phyloP scores from a whole-genome alignment of 352 stramenopile genomes.

The Pythium folliculosum region DNA sequence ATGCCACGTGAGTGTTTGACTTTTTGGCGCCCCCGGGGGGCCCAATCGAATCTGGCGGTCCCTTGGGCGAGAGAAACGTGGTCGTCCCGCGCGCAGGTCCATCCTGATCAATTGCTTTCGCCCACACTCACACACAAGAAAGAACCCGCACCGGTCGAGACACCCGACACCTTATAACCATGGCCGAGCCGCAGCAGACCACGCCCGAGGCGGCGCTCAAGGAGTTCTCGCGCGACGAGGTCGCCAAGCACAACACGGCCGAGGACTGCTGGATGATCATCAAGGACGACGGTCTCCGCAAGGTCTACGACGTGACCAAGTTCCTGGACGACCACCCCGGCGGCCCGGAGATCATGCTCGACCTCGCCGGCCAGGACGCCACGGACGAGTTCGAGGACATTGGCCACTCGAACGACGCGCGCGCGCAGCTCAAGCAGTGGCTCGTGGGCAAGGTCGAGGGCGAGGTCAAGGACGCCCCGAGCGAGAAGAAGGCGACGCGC shows the following conservation, averaged over 20 bases:
- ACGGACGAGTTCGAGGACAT: constrained; percentile 97
- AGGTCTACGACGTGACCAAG: constrained; percentile 97
- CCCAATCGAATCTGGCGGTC: background rate
- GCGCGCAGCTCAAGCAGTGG: constrained; percentile 92
- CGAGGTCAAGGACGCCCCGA: constrained; percentile 50
- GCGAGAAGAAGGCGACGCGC: constrained; percentile 14
- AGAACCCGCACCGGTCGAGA: background rate
- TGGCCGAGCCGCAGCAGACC: constrained; percentile 16
- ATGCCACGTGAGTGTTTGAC: constrained; percentile 1
- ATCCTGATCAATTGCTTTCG: background rate
- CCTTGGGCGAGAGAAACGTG: constrained; percentile 17
- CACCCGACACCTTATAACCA: background rate
- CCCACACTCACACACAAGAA: constrained; percentile 5
- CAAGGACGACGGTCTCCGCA: constrained; percentile 63
- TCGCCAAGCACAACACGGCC: constrained; percentile 83
- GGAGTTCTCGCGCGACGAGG: constrained; percentile 93
- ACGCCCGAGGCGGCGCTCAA: constrained; percentile 32
- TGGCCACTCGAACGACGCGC: constrained; percentile 96
- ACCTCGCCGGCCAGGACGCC: constrained; percentile 92
- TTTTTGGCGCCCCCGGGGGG: constrained; percentile 1
- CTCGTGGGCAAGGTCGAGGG: constrained; percentile 90
- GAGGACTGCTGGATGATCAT: constrained; percentile 90
- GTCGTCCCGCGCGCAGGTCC: background rate
- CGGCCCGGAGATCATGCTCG: constrained; percentile 97
- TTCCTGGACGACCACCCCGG: constrained; percentile 99